These are phyloP conservation scores for Fusarium odoratissimum DNA, from an alignment of 2,329 filamentous ascomycete species.

Conservation along the genomic window DNA sequence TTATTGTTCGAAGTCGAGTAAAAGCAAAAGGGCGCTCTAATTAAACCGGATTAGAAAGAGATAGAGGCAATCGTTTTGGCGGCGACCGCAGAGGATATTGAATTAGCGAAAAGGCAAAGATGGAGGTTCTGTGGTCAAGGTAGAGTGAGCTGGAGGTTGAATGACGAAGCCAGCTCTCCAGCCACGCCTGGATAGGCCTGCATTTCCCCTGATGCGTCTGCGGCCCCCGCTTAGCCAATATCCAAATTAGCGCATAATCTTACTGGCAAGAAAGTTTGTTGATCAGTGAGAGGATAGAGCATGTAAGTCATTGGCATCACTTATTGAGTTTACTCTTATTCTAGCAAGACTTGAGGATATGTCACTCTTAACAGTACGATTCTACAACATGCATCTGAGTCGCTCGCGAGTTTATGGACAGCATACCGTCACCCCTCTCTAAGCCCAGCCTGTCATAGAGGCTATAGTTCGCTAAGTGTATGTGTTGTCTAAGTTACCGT, in stretches of 20 bases:
- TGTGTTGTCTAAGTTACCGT: not conserved
- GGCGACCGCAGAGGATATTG: conserved; percentile 22
- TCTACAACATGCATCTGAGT: not conserved
- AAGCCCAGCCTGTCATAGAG: not conserved
- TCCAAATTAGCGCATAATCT: conserved; percentile 44
- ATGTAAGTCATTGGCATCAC: not conserved
- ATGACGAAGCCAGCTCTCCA: conserved; percentile 48
- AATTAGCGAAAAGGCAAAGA: conserved; percentile 24
- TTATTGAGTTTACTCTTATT: not conserved
- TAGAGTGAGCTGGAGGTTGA: conserved; percentile 27
- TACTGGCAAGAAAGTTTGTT: not conserved
- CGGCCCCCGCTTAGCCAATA: conserved; percentile 44
- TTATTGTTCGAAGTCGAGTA: not conserved
- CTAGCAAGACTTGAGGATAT: not conserved
- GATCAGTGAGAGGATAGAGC: not conserved
- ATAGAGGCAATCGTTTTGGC: conserved; percentile 27
- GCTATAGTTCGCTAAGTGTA: not conserved
- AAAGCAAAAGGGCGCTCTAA: not conserved
- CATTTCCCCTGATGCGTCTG: conserved; percentile 42
- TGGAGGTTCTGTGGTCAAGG: conserved; percentile 8
- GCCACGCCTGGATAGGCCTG: conserved; percentile 43
- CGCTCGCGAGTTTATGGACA: not conserved
- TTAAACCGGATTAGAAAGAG: not conserved
- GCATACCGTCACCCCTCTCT: not conserved
- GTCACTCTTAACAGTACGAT: not conserved